Evolutionary conservation across 2,329 filamentous ascomycete genomes (phyloP).

Genomic region (Beauveria sp.): DNA sequence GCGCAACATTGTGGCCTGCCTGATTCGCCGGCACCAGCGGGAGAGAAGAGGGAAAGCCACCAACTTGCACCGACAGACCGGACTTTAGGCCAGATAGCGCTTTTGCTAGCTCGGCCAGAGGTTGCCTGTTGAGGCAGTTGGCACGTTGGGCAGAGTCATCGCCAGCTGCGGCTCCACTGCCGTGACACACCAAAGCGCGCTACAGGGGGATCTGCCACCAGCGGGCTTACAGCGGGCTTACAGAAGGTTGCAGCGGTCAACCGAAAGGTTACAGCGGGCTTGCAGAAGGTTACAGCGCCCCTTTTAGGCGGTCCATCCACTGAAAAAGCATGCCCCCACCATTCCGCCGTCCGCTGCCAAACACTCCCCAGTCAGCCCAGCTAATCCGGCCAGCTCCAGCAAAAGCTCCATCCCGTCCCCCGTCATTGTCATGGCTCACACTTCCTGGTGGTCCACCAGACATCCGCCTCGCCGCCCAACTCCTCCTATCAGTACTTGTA

Average conservation of each 20-base stretch:
- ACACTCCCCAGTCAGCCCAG: neutral
- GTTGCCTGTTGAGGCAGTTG: conserved; percentile 2
- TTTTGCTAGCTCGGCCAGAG: neutral
- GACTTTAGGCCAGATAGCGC: neutral
- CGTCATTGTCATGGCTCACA: conserved; percentile 1
- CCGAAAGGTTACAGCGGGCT: neutral
- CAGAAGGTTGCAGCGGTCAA: neutral
- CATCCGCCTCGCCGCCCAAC: neutral
- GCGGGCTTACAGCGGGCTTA: neutral
- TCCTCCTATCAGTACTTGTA: neutral
- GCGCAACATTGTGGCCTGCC: neutral
- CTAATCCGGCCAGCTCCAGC: neutral
- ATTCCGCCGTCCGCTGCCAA: neutral
- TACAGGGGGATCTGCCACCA: neutral
- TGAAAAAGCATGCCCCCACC: neutral
- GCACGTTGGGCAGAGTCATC: neutral
- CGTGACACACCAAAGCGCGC: neutral
- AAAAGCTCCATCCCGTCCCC: neutral
- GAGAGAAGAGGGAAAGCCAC: neutral
- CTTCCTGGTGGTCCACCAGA: neutral
- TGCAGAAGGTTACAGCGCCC: neutral
- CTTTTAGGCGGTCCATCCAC: neutral
- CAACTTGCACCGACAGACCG: neutral
- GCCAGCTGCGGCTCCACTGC: neutral
- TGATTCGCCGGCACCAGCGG: neutral